Evolutionary conservation across 2,329 filamentous ascomycete genomes (phyloP).

Genomic region (Fusarium tuaranense): DNA sequence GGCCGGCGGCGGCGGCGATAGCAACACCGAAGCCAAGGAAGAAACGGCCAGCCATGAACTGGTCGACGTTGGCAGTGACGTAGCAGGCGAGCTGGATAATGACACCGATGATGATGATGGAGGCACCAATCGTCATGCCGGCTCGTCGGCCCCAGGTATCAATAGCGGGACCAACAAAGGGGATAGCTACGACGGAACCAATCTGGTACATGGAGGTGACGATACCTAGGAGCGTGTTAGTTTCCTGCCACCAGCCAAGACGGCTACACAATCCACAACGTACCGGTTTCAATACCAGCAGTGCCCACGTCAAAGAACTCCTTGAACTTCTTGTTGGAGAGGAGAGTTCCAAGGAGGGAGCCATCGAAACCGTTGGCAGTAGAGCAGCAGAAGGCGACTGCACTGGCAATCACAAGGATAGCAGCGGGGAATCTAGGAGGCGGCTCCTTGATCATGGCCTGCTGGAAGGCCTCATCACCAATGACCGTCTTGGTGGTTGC

Average conservation of each 20-base stretch:
- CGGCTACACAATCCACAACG: not conserved
- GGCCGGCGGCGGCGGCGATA: constrained; percentile 59
- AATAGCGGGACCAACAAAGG: constrained; percentile 60
- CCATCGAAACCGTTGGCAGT: constrained; percentile 57
- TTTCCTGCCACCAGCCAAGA: not conserved
- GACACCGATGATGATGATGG: constrained; percentile 58
- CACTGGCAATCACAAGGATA: constrained; percentile 37
- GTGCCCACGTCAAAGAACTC: constrained; percentile 54
- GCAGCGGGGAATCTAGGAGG: constrained; percentile 33
- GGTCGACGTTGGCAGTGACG: constrained; percentile 42
- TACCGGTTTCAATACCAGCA: constrained; percentile 40
- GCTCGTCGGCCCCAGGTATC: constrained; percentile 61
- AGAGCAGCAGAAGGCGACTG: constrained; percentile 46
- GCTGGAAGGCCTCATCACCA: constrained; percentile 44
- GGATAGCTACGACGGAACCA: constrained; percentile 60
- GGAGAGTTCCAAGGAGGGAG: constrained; percentile 63
- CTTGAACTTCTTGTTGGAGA: constrained; percentile 59
- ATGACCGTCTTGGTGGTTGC: constrained; percentile 38
- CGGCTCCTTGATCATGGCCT: constrained; percentile 47
- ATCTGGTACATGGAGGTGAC: constrained; percentile 61
- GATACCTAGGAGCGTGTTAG: constrained; percentile 31
- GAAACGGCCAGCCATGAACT: constrained; percentile 68
- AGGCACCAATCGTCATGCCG: constrained; percentile 60
- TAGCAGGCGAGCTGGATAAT: constrained; percentile 57
- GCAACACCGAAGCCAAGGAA: constrained; percentile 68